These are phyloP conservation scores for Chlorella vulgaris DNA, from an alignment of 139 green algal species.

Conservation along the genomic window DNA sequence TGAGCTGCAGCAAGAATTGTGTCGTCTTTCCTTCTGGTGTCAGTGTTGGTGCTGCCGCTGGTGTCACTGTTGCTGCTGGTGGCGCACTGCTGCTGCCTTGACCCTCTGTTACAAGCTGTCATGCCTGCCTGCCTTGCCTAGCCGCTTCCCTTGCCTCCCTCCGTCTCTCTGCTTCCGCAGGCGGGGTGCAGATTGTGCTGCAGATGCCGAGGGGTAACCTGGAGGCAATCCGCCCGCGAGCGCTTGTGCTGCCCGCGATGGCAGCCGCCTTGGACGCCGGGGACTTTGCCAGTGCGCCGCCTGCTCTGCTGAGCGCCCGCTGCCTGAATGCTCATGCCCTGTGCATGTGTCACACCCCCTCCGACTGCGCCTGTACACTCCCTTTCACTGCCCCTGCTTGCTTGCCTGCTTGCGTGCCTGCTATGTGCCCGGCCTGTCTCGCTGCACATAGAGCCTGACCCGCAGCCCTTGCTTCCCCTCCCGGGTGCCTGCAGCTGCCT, in stretches of 20 bases:
- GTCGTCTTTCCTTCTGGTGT: background rate
- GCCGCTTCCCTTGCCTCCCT: background rate
- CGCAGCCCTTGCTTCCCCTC: background rate
- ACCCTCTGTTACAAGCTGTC: too few species aligned
- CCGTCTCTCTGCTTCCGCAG: slow-evolving; percentile 14
- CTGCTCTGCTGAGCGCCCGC: background rate
- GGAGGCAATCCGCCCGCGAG: slow-evolving; percentile 80
- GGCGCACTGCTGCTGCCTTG: too few species aligned
- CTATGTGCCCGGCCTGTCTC: too few species aligned
- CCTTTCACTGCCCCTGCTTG: background rate
- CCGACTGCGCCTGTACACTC: background rate
- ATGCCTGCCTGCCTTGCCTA: too few species aligned
- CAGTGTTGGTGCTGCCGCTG: background rate
- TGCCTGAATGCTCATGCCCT: background rate
- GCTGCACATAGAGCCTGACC: too few species aligned
- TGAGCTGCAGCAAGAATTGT: too few species aligned
- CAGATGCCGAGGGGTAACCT: slow-evolving; percentile 95
- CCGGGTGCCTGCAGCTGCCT: slow-evolving; percentile 47
- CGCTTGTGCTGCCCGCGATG: slow-evolving; percentile 76
- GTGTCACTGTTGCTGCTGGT: too few species aligned
- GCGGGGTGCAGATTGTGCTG: slow-evolving; percentile 54
- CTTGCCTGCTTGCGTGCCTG: too few species aligned
- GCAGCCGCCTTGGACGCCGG: slow-evolving; percentile 29
- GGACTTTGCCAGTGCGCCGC: slow-evolving; percentile 42
- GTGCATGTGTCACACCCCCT: background rate